Evolutionary conservation across 1,284 basidiomycete genomes (phyloP).

Genomic region (Neotropicomus parvogracilis): DNA sequence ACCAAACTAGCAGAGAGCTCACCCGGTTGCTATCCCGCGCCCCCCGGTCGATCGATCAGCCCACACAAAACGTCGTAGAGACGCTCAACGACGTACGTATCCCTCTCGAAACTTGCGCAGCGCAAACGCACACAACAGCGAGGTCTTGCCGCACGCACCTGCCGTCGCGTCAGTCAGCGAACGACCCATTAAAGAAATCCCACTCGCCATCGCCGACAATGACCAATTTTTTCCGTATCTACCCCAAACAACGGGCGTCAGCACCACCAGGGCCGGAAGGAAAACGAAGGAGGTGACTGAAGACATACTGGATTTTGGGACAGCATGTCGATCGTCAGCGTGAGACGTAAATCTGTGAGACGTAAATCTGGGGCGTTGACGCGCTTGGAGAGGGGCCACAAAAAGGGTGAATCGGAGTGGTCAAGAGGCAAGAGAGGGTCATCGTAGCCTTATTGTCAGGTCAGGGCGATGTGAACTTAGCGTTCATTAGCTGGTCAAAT

Average conservation of each 20-base stretch:
- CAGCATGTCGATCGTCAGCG: slow-evolving; percentile 21
- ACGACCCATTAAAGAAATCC: neutral
- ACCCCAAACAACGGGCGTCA: neutral
- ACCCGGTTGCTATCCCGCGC: slow-evolving; percentile 54
- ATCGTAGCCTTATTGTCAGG: no score
- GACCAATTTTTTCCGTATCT: no score
- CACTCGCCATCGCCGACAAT: slow-evolving; percentile 83
- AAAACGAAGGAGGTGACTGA: neutral
- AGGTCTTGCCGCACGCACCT: slow-evolving; percentile 84
- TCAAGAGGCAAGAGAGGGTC: no score
- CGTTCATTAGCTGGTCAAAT: no score
- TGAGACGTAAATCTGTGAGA: no score
- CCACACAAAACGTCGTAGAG: neutral
- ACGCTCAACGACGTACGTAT: slow-evolving; percentile 62
- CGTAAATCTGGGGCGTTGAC: no score
- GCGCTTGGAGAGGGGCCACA: no score
- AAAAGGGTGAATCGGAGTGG: no score
- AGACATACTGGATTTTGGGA: slow-evolving; percentile 33
- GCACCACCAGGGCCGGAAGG: neutral
- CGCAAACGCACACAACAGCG: slow-evolving; percentile 90
- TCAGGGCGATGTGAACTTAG: no score
- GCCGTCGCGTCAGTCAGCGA: no score
- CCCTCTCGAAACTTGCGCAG: slow-evolving; percentile 96
- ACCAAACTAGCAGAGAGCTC: slow-evolving; percentile 20
- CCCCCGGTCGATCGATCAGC: no score